These are phyloP conservation scores for Lathyrus oleraceus DNA, from an alignment of 306 rosid species.

Conservation along the genomic window DNA sequence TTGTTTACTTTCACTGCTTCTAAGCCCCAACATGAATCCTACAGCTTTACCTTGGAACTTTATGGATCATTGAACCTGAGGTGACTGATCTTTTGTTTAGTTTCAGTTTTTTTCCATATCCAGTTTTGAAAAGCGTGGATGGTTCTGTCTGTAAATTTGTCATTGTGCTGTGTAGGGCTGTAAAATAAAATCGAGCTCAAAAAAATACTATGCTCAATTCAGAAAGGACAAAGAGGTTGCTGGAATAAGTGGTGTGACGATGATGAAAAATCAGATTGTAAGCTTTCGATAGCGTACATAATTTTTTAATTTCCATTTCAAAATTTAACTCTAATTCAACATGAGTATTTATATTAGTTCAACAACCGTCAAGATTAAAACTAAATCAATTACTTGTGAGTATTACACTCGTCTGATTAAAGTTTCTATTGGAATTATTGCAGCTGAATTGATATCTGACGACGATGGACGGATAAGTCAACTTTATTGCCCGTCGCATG, in stretches of 20 bases:
- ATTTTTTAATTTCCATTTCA: constrained; percentile 30
- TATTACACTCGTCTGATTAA: constrained; percentile 30
- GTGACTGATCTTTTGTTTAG: constrained; percentile 41
- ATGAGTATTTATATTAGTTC: not conserved
- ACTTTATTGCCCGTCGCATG: constrained; percentile 6
- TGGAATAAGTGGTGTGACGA: constrained; percentile 90
- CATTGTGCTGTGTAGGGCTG: constrained; percentile 49
- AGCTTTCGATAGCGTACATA: constrained; percentile 16
- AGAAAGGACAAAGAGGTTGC: constrained; percentile 72
- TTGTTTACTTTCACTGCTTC: not conserved
- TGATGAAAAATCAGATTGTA: constrained; percentile 66
- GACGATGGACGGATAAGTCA: constrained; percentile 56
- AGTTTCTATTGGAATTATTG: constrained; percentile 36
- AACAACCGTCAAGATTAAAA: not conserved
- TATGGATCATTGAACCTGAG: constrained; percentile 65
- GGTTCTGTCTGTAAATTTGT: constrained; percentile 21
- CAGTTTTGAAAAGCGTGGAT: constrained; percentile 21
- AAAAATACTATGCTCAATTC: constrained; percentile 76
- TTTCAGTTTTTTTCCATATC: not conserved
- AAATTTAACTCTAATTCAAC: not conserved
- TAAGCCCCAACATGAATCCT: constrained; percentile 34
- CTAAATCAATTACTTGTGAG: not conserved
- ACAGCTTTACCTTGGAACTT: constrained; percentile 67
- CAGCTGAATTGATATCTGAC: constrained; percentile 70
- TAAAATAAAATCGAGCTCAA: constrained; percentile 65